Conservation (phyloP, 2,329 filamentous ascomycete species). For the Diaporthe sp. region DNA sequence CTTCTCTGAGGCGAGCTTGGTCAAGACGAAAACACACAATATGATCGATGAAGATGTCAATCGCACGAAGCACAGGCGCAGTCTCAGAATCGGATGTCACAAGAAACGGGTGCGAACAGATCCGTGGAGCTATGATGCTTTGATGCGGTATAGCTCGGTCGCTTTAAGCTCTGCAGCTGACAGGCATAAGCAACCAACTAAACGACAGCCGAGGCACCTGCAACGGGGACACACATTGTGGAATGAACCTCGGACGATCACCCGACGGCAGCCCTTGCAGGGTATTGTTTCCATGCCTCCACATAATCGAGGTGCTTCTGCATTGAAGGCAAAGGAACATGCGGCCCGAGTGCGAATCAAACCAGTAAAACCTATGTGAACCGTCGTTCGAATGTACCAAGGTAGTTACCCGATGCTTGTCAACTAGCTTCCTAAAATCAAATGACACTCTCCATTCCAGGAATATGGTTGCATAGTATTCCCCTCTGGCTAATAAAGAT, state of each 20-base stretch:
- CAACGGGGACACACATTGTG: background rate
- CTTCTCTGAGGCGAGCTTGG: background rate
- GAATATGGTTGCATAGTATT: background rate
- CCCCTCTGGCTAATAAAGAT: too few relatives aligned
- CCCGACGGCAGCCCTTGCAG: background rate
- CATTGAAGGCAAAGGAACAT: background rate
- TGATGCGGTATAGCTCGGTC: conserved; percentile 1
- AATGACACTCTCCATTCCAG: background rate
- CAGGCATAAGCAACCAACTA: background rate
- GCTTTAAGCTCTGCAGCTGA: conserved; percentile 16
- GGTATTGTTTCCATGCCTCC: background rate
- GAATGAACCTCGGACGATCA: conserved; percentile 8
- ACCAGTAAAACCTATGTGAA: background rate
- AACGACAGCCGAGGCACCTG: conserved; percentile 31
- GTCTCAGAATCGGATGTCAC: background rate
- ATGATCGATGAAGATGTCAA: background rate
- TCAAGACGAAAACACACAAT: background rate
- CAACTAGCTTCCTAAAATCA: background rate
- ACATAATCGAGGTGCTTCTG: background rate
- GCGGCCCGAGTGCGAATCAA: background rate
- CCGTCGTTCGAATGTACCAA: background rate
- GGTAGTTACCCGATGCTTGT: background rate
- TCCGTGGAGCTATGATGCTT: conserved; percentile 9
- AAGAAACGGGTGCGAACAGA: background rate
- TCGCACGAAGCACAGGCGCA: background rate